These are phyloP conservation scores for Eucalyptus dawsonii DNA, from an alignment of 345 rosid species.

Conservation along the genomic window DNA sequence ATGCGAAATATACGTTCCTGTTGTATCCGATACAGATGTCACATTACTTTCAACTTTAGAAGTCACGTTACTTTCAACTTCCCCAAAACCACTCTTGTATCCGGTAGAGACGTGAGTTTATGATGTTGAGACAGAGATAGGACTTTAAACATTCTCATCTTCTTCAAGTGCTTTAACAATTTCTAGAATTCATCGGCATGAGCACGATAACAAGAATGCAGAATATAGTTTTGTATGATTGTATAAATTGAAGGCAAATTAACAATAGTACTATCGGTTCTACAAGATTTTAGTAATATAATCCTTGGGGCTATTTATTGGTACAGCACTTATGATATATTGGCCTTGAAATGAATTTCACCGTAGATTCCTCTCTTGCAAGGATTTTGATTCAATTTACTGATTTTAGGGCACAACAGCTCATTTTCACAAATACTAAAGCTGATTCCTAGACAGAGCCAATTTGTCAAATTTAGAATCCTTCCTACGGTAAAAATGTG, in stretches of 20 bases:
- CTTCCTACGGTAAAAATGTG: background rate
- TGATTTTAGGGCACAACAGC: background rate
- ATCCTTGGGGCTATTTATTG: background rate
- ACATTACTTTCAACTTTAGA: no score
- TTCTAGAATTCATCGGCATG: background rate
- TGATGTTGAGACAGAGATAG: background rate
- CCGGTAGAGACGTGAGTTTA: background rate
- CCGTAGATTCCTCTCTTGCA: background rate
- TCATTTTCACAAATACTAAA: background rate
- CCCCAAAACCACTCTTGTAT: background rate
- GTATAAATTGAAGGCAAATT: background rate
- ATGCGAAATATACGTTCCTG: background rate
- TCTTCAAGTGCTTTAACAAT: background rate
- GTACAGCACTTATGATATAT: background rate
- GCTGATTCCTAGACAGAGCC: background rate
- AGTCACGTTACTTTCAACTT: background rate
- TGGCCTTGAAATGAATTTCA: background rate
- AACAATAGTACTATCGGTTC: background rate
- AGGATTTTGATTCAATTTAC: background rate
- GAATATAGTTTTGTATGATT: background rate
- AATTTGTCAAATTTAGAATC: background rate
- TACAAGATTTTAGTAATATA: background rate
- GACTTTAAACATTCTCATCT: background rate
- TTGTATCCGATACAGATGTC: no score
- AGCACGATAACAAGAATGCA: background rate